These are phyloP conservation scores for Suillus cothurnatus DNA, from an alignment of 768 basidiomycete genomes.

Conservation along the genomic window DNA sequence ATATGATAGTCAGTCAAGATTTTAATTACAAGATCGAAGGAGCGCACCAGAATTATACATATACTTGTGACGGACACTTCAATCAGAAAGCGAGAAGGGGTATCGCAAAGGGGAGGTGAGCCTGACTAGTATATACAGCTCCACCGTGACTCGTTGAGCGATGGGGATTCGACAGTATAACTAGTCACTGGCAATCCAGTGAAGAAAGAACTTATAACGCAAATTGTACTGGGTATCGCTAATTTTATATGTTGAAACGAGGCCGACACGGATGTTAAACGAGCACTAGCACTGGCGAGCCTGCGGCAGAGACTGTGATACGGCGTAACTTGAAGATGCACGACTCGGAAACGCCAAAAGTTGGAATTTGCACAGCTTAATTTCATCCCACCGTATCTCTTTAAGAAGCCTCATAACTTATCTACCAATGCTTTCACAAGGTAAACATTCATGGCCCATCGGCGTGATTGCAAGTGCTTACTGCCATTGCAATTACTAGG, in stretches of 20 bases:
- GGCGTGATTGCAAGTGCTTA: background rate
- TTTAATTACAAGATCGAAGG: background rate
- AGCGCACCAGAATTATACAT: background rate
- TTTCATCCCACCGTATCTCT: background rate
- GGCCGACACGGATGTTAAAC: background rate
- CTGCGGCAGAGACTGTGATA: conserved; percentile 1
- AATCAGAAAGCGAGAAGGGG: background rate
- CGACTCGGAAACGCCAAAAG: background rate
- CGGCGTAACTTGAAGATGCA: background rate
- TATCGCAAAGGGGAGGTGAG: background rate
- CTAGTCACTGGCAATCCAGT: background rate
- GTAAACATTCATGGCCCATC: background rate
- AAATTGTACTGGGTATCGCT: background rate
- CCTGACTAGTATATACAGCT: background rate
- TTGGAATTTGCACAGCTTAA: background rate
- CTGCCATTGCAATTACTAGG: background rate
- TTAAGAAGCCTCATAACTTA: background rate
- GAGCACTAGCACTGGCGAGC: conserved; percentile 4
- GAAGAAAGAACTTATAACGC: background rate
- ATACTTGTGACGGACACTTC: background rate
- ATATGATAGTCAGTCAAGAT: background rate
- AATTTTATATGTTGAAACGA: background rate
- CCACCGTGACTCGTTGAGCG: background rate
- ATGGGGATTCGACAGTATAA: background rate
- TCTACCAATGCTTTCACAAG: background rate